These are phyloP conservation scores for Colletotrichum caudatum DNA, from an alignment of 2,329 filamentous ascomycete species.

Conservation along the genomic window DNA sequence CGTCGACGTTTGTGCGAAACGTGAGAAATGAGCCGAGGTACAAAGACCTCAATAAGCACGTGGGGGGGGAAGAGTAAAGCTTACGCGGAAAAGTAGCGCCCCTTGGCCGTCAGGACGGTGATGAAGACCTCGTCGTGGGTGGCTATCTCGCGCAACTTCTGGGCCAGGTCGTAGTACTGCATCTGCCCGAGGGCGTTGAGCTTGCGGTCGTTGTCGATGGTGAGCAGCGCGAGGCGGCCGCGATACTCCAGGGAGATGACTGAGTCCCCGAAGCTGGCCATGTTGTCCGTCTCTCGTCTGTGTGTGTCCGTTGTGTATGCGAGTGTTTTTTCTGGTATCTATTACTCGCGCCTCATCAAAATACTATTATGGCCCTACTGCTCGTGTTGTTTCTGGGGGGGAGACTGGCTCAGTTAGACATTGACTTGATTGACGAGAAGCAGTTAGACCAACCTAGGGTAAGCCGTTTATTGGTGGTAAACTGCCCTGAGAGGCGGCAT, in stretches of 20 bases:
- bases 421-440: neutral
- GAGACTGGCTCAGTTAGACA: neutral
- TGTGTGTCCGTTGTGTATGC: neutral
- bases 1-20: neutral
- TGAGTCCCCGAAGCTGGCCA: constrained; percentile 38
- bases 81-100: constrained; percentile 90
- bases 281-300: constrained; percentile 1
- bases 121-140: constrained; percentile 83
- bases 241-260: constrained; percentile 56
- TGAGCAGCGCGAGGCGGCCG: constrained; percentile 75
- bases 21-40: neutral
- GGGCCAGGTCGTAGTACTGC: constrained; percentile 82
- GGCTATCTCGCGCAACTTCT: constrained; percentile 81
- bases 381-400: neutral
- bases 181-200: constrained; percentile 82
- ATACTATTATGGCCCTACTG: neutral
- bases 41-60: neutral
- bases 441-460: no score
- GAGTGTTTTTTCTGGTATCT: neutral
- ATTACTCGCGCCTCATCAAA: neutral
- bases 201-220: constrained; percentile 85
- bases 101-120: constrained; percentile 86
- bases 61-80: constrained; percentile 46
- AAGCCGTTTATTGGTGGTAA: constrained; percentile 10
- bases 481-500: neutral